These are phyloP conservation scores for Setomelanomma holmii DNA, from an alignment of 2,329 filamentous ascomycete genomes.

Conservation along the genomic window DNA sequence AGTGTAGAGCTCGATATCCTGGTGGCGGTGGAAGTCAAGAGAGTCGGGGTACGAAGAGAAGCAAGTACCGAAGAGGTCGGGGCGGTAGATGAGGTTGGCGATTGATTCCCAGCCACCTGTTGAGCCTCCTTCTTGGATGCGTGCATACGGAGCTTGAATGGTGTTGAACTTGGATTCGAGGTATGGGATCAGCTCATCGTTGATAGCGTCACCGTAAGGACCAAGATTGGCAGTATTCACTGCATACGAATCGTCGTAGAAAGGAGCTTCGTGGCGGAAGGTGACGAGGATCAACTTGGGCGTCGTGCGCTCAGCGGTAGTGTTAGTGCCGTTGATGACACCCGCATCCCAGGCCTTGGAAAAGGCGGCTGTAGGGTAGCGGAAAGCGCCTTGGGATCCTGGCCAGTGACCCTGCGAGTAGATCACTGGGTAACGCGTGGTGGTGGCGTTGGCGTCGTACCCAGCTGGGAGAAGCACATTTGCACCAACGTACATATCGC, in stretches of 20 bases:
- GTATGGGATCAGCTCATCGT: conserved; percentile 49
- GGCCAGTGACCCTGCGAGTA: conserved; percentile 47
- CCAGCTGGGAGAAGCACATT: conserved; percentile 46
- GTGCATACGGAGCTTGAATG: conserved; percentile 45
- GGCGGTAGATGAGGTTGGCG: conserved; percentile 47
- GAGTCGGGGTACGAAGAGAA: conserved; percentile 50
- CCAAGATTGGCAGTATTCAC: conserved; percentile 51
- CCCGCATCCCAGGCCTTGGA: conserved; percentile 41
- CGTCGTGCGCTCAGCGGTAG: conserved; percentile 29
- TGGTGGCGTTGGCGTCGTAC: conserved; percentile 39
- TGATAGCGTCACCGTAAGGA: conserved; percentile 50
- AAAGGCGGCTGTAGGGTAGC: conserved; percentile 26
- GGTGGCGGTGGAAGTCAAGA: conserved; percentile 47
- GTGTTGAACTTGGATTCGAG: conserved; percentile 46
- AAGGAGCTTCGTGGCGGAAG: conserved; percentile 49
- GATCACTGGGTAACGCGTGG: conserved; percentile 44
- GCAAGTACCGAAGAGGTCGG: conserved; percentile 48
- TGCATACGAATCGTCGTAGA: conserved; percentile 50
- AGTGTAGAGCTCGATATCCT: conserved; percentile 47
- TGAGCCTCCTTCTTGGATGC: conserved; percentile 48
- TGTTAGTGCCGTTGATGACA: conserved; percentile 35
- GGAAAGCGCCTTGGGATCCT: conserved; percentile 28
- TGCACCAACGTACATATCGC: conserved; percentile 48
- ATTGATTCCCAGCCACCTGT: conserved; percentile 49
- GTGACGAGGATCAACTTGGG: conserved; percentile 48